A percentile compares a stretch with the other conserved stretches of the same genome.
Conservation (phyloP, 1,139 yeast genomes). For the Suhomyces yuchorum region DNA sequence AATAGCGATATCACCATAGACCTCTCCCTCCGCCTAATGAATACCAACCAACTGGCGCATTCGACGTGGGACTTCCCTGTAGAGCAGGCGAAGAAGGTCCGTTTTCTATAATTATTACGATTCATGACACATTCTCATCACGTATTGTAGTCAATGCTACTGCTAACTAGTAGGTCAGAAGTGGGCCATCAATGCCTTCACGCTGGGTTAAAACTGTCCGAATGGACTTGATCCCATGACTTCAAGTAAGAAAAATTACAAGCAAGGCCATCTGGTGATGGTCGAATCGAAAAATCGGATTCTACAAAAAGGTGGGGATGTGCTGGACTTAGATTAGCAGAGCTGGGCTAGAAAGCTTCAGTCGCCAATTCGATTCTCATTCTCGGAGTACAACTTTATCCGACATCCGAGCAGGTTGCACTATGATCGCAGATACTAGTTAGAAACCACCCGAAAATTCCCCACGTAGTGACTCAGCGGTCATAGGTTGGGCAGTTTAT, state of each 20-base stretch:
- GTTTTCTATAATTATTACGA: constrained; percentile 6
- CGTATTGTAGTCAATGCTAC: neutral
- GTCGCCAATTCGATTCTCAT: neutral
- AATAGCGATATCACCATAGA: constrained; percentile 14
- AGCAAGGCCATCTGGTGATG: too few relatives aligned
- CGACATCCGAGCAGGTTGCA: neutral
- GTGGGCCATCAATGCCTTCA: too few relatives aligned
- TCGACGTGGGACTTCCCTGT: constrained; percentile 17
- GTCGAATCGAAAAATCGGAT: too few relatives aligned
- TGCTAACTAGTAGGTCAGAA: too few relatives aligned
- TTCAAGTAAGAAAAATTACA: too few relatives aligned
- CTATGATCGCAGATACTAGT: too few relatives aligned
- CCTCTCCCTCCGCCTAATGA: constrained; percentile 10
- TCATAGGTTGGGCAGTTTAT: too few relatives aligned
- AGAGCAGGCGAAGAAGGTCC: constrained; percentile 14
- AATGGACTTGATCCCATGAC: too few relatives aligned
- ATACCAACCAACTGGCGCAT: constrained; percentile 14
- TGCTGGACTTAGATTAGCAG: neutral
- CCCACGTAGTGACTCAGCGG: too few relatives aligned
- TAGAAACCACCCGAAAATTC: too few relatives aligned
- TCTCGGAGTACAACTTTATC: neutral
- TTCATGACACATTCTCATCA: neutral
- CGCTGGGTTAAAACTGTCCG: too few relatives aligned
- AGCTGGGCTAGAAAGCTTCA: neutral
- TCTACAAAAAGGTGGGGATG: neutral